Base-by-base conservation (phyloP, 345 rosid species). In the Draba incana region DNA sequence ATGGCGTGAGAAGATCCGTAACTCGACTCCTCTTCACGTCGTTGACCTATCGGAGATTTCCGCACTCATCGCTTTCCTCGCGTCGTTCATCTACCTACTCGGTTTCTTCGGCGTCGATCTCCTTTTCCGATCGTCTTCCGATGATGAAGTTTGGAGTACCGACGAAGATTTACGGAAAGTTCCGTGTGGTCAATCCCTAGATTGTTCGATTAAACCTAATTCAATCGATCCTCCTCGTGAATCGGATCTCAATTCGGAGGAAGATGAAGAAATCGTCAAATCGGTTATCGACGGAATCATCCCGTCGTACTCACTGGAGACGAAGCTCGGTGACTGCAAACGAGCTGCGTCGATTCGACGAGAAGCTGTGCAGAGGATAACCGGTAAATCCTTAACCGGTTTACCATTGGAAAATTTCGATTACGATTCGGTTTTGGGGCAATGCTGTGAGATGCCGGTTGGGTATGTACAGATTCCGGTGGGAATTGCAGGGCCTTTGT, bases 381-480 rank as follows among this genome's bases (percentile, higher is more conserved):
- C 86, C 2, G 79, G 83, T 1, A 80, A 41, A 65, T 82, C 83
- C 0, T 3, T 84, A 56, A 42, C 72, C 3, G 86, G 88, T 2
- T 28, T 84, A 24, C 88, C 88, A 0, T 25, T 82, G 10, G 81
- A 82, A 0, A 84, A 81, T 3, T 82, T 84, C 12, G 81, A 84
- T 63, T 84, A 84, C 56, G 75, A 76, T 14, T 78, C 88, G 0
- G 75, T 84, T 0, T 64, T 85, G 39, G 85, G 86, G 1, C 86
- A 83, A 70, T 85, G 86, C 37, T 85, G 89, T 11, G 89, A 85
- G 79, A 81, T 85, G 85, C 82, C 89, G 1, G 62, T 83, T 1
- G 86, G 84, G 14, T 85, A 77, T 30, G 78, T 84, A 9, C 88
- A 84, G 82, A 82, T 84, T 30, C 88, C 88, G 3, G 88, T 84